Evolutionary conservation across 257 asterid genomes (phyloP), one percentile per base, ranked within the genome.

Genomic region (Verbena officinalis): DNA sequence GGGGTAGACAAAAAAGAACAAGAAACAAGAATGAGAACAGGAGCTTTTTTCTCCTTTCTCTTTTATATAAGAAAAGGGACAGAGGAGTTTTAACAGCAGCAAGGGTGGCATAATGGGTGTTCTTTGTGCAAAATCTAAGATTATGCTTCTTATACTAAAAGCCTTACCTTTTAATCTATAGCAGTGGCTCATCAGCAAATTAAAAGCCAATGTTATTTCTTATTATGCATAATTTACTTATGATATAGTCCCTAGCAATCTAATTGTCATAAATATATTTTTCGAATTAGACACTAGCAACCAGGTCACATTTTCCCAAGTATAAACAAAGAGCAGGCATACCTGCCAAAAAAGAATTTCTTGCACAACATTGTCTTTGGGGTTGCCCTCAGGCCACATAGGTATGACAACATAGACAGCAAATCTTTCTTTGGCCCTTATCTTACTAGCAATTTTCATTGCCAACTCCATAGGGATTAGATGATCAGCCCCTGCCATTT

Each of bases 281-380:
- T 54, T 38, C 22, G 20, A 36, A 59, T 36, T 36, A 11, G 34
- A 6, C 49, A 42, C 49, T 40, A 42, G 23, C 65, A 63, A 9
- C 43, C 20, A 45, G 55, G 38, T 24, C 16, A 40, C 67, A 53
- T 7, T 21, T 24, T 43, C 36, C 67, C 31, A 43, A 66, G 30
- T 27, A 57, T 27, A 50, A 61, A 56, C 44, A 73, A 64, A 5
- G 5, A 64, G 34, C 52, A 54, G 17, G 17, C 36, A 69, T 67
- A 84, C 98, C 98, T 91, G 98, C 98, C 96, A 91, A 78, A 78
- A 91, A 44, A 91, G 90, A 71, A 91, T 91, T 81, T 91, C 98
- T 84, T 91, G 98, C 90, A 84, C 4, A 33, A 86, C 81, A 79
- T 67, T 73, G 65, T 93, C 80, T 48, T 70, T 83, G 21, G 97